Evolutionary conservation across 495 filamentous ascomycete species (phyloP), one percentile per base, ranked within the genome.

Genomic region (Glutinoglossum americanum): DNA sequence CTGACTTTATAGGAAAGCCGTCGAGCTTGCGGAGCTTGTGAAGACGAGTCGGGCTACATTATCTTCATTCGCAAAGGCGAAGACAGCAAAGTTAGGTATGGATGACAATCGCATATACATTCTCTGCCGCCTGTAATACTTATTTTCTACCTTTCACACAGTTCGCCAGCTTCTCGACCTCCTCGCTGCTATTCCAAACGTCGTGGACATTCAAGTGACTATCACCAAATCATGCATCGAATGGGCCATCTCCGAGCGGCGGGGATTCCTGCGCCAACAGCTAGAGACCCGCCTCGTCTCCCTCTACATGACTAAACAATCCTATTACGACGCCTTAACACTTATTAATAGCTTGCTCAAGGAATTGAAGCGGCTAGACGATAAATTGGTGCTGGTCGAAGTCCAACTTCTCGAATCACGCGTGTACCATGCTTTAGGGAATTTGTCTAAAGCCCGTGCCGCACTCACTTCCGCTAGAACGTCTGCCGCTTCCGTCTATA

Each of bases 181-280:
- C 69, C 90, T 97, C 75, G 81, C 87, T 59, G 78, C 81, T 63
- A 94, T 96, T 62, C 92, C 92, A 51, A 85, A 94, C 69, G 89
- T 87, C 57, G 80, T 83, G 70, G 90, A 96, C 62, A 86, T 85
- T 69, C 92, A 97, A 72, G 83, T 89, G 63, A 72, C 84, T 68
- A 85, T 94, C 62, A 97, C 93, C 61, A 89, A 90, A 70, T 94
- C 89, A 65, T 96, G 89, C 74, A 97, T 99, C 77, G 92, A 97
- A 76, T 99, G 92, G 92, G 92, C 92, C 45, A 83, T 90, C 58
- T 82, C 87, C 41, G 89, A 96, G 71, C 81, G 85, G 55, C 83
- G 90, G 60, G 83, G 85, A 48, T 99, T 99, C 77, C 80, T 97
- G 53, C 89, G 92, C 56, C 92, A 99, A 74, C 92, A 90, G 71